phyloP scores from a whole-genome alignment of 441 rosid species.

The Erysimum cheiri region DNA sequence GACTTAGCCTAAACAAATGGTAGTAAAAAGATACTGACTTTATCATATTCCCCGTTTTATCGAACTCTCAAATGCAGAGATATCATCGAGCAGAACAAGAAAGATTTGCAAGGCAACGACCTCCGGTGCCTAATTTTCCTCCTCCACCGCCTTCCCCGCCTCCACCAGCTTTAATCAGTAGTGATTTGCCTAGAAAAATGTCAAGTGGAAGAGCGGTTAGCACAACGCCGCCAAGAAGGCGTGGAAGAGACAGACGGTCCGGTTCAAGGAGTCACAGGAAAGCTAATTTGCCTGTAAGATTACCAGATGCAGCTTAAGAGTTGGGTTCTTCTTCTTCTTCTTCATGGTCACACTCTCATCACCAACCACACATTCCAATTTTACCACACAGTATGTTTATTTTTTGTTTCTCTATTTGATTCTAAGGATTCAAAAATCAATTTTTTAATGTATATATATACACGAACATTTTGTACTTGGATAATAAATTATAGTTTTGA shows the following conservation, averaged over 20 bases:
- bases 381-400: conserved; percentile 35
- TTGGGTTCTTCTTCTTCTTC: conserved; percentile 21
- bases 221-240: conserved; percentile 51
- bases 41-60: conserved; percentile 10
- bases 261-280: conserved; percentile 77
- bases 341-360: conserved; percentile 25
- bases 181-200: conserved; percentile 48
- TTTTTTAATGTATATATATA: conserved; percentile 48
- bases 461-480: conserved; percentile 48
- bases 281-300: conserved; percentile 52
- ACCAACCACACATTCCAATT: conserved; percentile 37
- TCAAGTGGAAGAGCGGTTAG: conserved; percentile 46
- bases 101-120: conserved; percentile 49
- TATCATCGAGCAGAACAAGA: conserved; percentile 73
- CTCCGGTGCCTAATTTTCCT: conserved; percentile 46
- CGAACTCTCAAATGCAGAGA: conserved; percentile 55
- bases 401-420: conserved; percentile 39
- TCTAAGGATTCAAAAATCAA: conserved; percentile 46
- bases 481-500: conserved; percentile 39
- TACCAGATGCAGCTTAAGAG: conserved; percentile 42
- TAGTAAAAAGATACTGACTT: conserved; percentile 2
- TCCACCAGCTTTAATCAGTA: conserved; percentile 44
- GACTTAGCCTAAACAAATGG: background rate
- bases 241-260: conserved; percentile 62
- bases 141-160: conserved; percentile 62